A percentile compares a stretch with the other conserved stretches of the same genome.
Conservation (phyloP, 257 asterid genomes). For the Solanum habrochaites region DNA sequence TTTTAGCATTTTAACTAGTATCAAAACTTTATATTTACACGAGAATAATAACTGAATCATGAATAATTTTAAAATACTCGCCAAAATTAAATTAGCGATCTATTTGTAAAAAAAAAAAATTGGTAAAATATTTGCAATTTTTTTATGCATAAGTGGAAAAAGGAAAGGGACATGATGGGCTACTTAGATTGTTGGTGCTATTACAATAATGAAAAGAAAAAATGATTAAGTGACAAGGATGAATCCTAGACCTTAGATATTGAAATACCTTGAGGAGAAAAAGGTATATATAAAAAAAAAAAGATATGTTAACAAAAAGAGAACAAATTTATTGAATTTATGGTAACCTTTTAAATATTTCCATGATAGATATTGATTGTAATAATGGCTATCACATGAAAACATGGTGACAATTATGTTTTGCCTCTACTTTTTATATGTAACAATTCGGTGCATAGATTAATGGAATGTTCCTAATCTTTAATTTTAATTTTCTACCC, state of each 20-base stretch:
- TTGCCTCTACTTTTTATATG: slow-evolving; percentile 15
- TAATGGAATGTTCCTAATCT: neutral
- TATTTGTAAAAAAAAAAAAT: neutral
- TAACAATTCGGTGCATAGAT: neutral
- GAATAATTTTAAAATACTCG: neutral
- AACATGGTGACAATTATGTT: slow-evolving; percentile 25
- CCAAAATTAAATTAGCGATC: neutral
- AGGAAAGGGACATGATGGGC: neutral
- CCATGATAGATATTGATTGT: slow-evolving; percentile 3
- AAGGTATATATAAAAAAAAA: neutral
- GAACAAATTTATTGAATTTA: neutral
- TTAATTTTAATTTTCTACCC: neutral
- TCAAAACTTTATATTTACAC: neutral
- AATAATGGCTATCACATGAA: slow-evolving; percentile 33
- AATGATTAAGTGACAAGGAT: neutral
- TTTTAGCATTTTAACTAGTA: neutral
- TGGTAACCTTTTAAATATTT: neutral
- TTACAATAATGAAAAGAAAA: neutral
- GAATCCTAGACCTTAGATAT: neutral
- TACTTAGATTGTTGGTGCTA: neutral
- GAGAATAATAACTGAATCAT: neutral
- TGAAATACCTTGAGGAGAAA: slow-evolving; percentile 5
- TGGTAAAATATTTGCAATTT: neutral
- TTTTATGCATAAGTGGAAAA: neutral
- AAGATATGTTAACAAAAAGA: slow-evolving; percentile 10